Evolutionary conservation across 805 yeast genomes (phyloP).

Genomic region (Metschnikowia proteae): DNA sequence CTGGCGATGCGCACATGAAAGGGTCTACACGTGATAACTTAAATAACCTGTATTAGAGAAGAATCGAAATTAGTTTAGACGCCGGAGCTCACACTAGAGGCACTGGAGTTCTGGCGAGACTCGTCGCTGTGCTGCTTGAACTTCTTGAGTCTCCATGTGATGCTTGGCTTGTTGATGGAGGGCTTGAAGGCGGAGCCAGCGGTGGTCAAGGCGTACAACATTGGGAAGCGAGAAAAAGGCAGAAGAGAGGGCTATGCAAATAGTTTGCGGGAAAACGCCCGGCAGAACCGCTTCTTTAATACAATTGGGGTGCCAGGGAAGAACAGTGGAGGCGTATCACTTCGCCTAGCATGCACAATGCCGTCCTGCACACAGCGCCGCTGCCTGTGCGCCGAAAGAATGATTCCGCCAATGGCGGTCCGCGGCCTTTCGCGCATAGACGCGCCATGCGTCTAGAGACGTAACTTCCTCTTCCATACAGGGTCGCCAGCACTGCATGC

Average conservation of each 20-base stretch:
- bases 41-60: neutral
- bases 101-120: constrained; percentile 11
- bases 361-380: neutral
- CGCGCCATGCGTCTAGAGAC: neutral
- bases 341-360: constrained; percentile 4
- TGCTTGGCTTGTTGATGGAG: constrained; percentile 28
- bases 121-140: constrained; percentile 24
- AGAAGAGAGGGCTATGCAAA: neutral
- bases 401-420: neutral
- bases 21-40: neutral
- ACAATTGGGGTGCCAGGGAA: neutral
- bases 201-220: constrained; percentile 31
- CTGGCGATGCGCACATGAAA: too few relatives aligned
- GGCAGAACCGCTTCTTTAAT: neutral
- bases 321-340: constrained; percentile 4
- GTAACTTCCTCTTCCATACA: too few relatives aligned
- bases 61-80: neutral
- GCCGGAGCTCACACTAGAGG: constrained; percentile 8
- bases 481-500: too few relatives aligned
- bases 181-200: constrained; percentile 40
- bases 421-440: neutral
- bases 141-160: constrained; percentile 36
- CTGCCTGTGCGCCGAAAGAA: neutral
- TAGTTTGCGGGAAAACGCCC: neutral
- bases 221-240: constrained; percentile 1